Base-by-base conservation (phyloP, 352 stramenopile genomes). In the Globisporangium paroecandrum region DNA sequence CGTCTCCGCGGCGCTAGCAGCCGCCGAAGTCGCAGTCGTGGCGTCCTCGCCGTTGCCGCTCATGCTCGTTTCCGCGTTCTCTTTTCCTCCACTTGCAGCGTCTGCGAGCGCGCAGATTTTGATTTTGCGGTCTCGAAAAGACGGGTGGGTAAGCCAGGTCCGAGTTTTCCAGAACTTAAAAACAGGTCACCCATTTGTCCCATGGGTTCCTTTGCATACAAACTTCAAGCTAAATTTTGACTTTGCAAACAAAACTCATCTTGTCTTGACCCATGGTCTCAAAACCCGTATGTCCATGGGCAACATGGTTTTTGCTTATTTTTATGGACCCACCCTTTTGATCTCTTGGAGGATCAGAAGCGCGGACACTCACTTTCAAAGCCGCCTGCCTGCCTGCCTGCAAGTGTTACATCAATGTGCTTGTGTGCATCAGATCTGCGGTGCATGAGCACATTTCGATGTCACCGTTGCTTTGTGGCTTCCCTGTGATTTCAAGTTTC, bases 21-120 rank as follows among this genome's bases (percentile, higher is more conserved):
- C n/a, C 20, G 56, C 10, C 2, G 22, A 29, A 38, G 32, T 32
- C 54, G 27, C 54, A 7, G 27, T 12, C 56, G 56, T 15, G 1
- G 55, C 1, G 18, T 64, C 56, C n/a, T 32, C 56, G 12, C 56
- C 56, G 56, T 64, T 64, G 38, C 58, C 18, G 58, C 58, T 64
- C 58, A 64, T 64, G 56, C 32, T 64, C 13, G n/a, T 56, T 32
- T 46, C 49, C n/a, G 49, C 49, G n/a, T 27, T 25, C 36, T 62
- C 56, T 46, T 20, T 36, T 64, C 36, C n/a, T 22, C 34, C n/a
- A 2, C 36, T 36, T 32, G 29, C 29, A 32, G 29, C 29, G 29
- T 32, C 29, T 32, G 29, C 29, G 29, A 32, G 29, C 27, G 27
- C 27, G 27, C 29, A 32, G 29, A 32, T 32, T 41, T 46, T 46